Percentiles rank a stretch among this genome's conserved stretches.
Conservation (phyloP, 1,284 basidiomycete genomes). For the Phaffia rhodozyma region DNA sequence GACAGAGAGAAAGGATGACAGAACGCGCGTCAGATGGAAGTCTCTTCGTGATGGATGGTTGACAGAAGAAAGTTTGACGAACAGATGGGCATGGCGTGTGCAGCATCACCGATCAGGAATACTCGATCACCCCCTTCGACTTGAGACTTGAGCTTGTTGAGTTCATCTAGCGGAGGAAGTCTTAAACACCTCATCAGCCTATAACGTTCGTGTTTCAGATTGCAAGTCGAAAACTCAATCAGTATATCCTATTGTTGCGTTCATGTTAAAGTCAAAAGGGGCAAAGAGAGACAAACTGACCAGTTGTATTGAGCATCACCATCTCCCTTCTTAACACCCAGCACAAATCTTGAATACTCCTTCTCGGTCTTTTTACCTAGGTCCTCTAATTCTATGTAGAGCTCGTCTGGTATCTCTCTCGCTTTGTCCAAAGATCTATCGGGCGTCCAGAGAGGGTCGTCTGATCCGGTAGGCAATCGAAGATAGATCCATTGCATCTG, state of each 20-base stretch:
- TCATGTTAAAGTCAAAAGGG: no score
- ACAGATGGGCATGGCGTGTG: slow-evolving; percentile 15
- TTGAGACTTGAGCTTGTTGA: not conserved
- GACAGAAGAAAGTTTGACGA: not conserved
- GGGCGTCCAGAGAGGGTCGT: slow-evolving; percentile 8
- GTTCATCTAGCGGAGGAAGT: not conserved
- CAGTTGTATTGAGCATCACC: slow-evolving; percentile 4
- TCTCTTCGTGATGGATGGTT: not conserved
- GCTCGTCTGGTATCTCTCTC: not conserved
- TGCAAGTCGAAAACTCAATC: no score
- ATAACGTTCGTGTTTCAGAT: no score
- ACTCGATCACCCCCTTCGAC: slow-evolving; percentile 10
- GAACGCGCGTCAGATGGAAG: not conserved
- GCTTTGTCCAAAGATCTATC: not conserved
- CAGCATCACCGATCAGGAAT: slow-evolving; percentile 11
- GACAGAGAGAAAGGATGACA: not conserved
- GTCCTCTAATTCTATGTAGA: slow-evolving; percentile 1
- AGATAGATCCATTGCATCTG: slow-evolving; percentile 1
- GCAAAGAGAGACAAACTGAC: not conserved
- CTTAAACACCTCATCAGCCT: slow-evolving; percentile 7
- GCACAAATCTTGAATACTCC: not conserved
- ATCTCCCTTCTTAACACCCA: not conserved
- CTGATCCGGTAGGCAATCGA: not conserved
- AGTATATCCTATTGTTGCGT: no score
- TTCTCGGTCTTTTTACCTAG: not conserved